phyloP scores from a whole-genome alignment of 768 basidiomycete genomes.

The Rhodocollybia butyracea region DNA sequence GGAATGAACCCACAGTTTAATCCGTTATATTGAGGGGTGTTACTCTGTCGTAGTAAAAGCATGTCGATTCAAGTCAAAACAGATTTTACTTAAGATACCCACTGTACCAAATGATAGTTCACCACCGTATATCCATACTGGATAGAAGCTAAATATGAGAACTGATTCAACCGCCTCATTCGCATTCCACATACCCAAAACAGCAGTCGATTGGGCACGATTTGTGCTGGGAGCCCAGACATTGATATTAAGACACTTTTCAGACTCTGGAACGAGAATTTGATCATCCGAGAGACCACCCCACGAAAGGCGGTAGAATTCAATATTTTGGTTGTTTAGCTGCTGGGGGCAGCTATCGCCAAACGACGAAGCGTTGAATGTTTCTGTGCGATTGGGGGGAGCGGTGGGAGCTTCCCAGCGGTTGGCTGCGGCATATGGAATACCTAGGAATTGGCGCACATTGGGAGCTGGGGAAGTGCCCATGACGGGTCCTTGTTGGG shows the following conservation, averaged over 20 bases:
- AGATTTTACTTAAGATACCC: slow-evolving; percentile 6
- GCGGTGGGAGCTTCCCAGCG: background rate
- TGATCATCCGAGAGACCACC: slow-evolving; percentile 10
- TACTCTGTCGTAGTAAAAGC: slow-evolving; percentile 20
- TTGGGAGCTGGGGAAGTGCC: background rate
- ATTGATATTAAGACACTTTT: slow-evolving; percentile 35
- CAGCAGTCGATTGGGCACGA: slow-evolving; percentile 32
- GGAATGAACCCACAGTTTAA: slow-evolving; percentile 10
- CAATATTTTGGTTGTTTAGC: background rate
- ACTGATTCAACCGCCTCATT: slow-evolving; percentile 2
- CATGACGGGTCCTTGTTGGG: background rate
- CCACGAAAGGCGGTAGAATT: background rate
- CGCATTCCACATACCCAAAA: slow-evolving; percentile 23
- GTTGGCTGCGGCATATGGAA: background rate
- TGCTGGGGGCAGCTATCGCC: background rate
- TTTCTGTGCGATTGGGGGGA: background rate
- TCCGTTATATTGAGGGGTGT: slow-evolving; percentile 24
- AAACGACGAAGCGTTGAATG: background rate
- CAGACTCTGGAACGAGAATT: slow-evolving; percentile 28
- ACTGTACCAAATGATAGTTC: slow-evolving; percentile 34
- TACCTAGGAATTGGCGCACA: slow-evolving; percentile 1
- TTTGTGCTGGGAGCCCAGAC: slow-evolving; percentile 32
- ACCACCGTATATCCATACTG: slow-evolving; percentile 31
- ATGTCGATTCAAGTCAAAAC: background rate
- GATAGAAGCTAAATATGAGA: background rate